Base-by-base conservation (phyloP, 2,329 filamentous ascomycete genomes). In the Pyrenophora graminea region DNA sequence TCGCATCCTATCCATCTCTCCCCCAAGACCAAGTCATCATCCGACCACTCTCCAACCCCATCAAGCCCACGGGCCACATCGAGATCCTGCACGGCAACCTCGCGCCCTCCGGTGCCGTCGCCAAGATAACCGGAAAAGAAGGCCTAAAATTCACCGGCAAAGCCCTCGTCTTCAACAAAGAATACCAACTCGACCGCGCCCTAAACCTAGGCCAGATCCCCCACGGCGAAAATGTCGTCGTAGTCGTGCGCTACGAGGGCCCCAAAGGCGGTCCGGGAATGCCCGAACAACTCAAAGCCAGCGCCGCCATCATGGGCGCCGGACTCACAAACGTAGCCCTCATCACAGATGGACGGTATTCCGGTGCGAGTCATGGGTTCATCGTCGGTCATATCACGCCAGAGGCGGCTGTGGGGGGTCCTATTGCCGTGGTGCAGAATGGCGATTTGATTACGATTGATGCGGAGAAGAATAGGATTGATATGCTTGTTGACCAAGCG, bases 91-190 rank as follows among this genome's bases (percentile, higher is more conserved):
- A 84, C 53, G 93, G 93, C 17, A 96, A 96, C 71, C 82, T 97
- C 27, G 90, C 92, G 2, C 93, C 93, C 1, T 88, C 86, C 9
- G 93, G 93, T 30, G 89, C 92, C 1, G 92, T 97, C 1, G 92
- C 91, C 53, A 97, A 97, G 75, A 97, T 97, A 73, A 97, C 93
- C 0, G 93, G 93, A 31, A 97, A 97, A 72, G 93, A 97, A 73
- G 93, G 93, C 2, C 81, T 91, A 6, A 79, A 76, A 10, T 97
- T 97, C 74, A 87, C 81, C 0, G 93, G 93, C 41, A 85, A 85
- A 58, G 93, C 91, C 0, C 82, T 86, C 17, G 90, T 95, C 39
- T 97, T 94, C 72, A 80, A 97, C 74, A 93, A 94, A 67, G 93
- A 97, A 74, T 80, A 85, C 61, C 82, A 87, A 61, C 85, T 97